A percentile compares a stretch with the other conserved stretches of the same genome.
These are phyloP conservation scores for Halophytophthora batemanensis DNA, from an alignment of 352 stramenopile genomes.

Conservation along the genomic window DNA sequence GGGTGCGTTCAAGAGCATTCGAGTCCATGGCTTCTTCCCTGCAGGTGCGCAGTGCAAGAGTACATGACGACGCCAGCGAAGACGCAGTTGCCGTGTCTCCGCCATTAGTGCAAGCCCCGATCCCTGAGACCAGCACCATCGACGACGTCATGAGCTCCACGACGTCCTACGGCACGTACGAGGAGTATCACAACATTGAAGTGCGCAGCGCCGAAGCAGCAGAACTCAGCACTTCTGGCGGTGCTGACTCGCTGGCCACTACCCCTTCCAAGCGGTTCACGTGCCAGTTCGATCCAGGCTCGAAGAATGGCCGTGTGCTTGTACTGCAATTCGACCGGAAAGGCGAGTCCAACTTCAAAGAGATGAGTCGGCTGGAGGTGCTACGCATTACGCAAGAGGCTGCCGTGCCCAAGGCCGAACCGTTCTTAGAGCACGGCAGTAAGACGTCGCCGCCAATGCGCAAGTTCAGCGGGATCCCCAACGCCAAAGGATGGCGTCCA, in stretches of 20 bases:
- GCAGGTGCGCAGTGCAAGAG: no score
- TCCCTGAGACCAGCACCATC: no score
- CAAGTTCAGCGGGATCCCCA: neutral
- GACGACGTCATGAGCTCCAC: no score
- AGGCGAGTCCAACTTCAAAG: slow-evolving; percentile 39
- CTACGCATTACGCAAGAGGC: slow-evolving; percentile 57
- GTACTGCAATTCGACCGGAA: slow-evolving; percentile 47
- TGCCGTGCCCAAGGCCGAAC: slow-evolving; percentile 19
- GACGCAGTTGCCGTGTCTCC: no score
- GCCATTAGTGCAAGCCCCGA: no score
- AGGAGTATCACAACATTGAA: slow-evolving; percentile 17
- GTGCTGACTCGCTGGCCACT: neutral
- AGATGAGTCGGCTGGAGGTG: slow-evolving; percentile 51
- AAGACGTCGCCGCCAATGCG: slow-evolving; percentile 7
- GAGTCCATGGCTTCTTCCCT: no score
- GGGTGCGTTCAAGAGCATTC: no score
- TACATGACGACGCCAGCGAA: no score
- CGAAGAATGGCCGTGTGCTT: slow-evolving; percentile 23
- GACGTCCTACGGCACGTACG: no score
- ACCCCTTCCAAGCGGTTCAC: slow-evolving; percentile 27
- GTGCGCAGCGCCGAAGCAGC: slow-evolving; percentile 17
- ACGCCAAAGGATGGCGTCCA: neutral
- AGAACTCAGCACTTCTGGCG: slow-evolving; percentile 16
- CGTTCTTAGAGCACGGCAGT: neutral
- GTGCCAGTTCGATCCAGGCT: slow-evolving; percentile 34